Base-by-base conservation (phyloP, 257 asterid genomes). In the Hygrophila difformis region DNA sequence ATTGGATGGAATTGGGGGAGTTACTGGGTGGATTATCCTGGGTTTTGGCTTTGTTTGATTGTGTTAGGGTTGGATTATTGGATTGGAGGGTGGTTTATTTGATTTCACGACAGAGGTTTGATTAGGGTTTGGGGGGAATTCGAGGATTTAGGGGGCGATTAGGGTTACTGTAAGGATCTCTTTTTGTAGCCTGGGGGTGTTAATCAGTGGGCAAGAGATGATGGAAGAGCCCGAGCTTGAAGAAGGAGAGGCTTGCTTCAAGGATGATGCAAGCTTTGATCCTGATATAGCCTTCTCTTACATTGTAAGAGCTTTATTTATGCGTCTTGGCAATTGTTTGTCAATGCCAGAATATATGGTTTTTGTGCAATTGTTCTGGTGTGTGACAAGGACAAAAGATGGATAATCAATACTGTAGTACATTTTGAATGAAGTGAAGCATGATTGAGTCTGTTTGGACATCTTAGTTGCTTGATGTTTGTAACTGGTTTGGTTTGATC, bases 281-380 rank as follows among this genome's bases (percentile, higher is more conserved):
- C 85, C 84, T 72, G 93, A 89, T 47, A 63, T 74, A 22, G 78
- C 75, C 35, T 80, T 89, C 62, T 76, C 98, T 66, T 89, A 89
- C 86, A 63, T 89, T 64, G 96, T 89, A 89, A 72, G 96, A 56
- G 63, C 61, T 58, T 67, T 48, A 68, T 44, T 49, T 39, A 53
- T 62, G 65, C 59, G 47, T 57, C 34, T 51, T 64, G 59, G 26
- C 19, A 44, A 15, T 57, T 36, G 17, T 12, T 26, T 47, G 38
- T 55, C 36, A 20, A 11, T 26, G 13, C 40, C n/a, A 33, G 18
- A 51, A 23, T 47, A 37, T 55, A 31, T 53, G 66, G 18, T 37
- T 8, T 43, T 44, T 51, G n/a, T n/a, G n/a, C 4, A 26, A 26
- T 3, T 26, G 31, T 8, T 26, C 31, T 26, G 8, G 8, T 26